Percentiles rank a stretch among this genome's conserved stretches.
Evolutionary conservation across 805 yeast species (phyloP).

Genomic region (Diddensiella caesifluorescens): DNA sequence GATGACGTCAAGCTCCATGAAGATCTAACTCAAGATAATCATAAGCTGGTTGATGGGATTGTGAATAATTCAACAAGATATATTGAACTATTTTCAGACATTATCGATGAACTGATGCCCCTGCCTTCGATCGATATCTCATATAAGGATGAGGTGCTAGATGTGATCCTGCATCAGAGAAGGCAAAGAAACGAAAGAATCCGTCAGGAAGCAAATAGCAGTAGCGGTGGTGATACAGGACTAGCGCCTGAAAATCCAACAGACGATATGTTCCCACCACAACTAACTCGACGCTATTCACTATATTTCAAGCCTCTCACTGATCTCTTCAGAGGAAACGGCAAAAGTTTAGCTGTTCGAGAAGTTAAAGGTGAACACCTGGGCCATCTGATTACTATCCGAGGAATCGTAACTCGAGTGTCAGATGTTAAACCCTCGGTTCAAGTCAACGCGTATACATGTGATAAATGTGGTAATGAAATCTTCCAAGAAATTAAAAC

Average conservation of each 20-base stretch:
- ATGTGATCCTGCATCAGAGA: constrained; percentile 88
- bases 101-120: constrained; percentile 80
- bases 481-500: constrained; percentile 91
- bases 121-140: constrained; percentile 74
- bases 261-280: constrained; percentile 70
- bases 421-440: constrained; percentile 95
- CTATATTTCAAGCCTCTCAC: constrained; percentile 81
- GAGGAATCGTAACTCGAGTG: constrained; percentile 93
- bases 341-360: constrained; percentile 77
- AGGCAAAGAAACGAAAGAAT: constrained; percentile 72
- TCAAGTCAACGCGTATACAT: constrained; percentile 88
- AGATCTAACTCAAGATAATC: constrained; percentile 35
- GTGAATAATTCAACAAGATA: constrained; percentile 72
- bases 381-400: constrained; percentile 82
- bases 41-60: constrained; percentile 51
- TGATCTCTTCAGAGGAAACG: constrained; percentile 25
- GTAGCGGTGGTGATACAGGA: constrained; percentile 25
- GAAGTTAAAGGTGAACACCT: constrained; percentile 77
- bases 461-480: constrained; percentile 96
- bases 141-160: constrained; percentile 84
- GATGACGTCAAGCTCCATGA: constrained; percentile 79
- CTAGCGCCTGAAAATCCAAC: constrained; percentile 24
- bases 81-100: constrained; percentile 66
- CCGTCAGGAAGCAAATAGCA: constrained; percentile 46
- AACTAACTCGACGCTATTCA: constrained; percentile 78